These are phyloP conservation scores for Neohortaea acidophila DNA, from an alignment of 495 filamentous ascomycete genomes.

Conservation along the genomic window DNA sequence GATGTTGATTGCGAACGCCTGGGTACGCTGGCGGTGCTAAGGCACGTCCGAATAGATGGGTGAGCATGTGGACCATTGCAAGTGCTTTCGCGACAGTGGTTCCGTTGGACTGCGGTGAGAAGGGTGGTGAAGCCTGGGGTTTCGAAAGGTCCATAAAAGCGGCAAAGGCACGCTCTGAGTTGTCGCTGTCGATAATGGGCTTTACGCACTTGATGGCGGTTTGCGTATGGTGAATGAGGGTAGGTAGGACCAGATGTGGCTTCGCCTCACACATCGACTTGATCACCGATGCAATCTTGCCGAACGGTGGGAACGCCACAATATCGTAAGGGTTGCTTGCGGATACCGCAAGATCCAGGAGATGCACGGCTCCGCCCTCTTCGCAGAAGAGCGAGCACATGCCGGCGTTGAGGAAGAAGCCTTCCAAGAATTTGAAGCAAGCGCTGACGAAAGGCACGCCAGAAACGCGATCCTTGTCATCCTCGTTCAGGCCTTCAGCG, in stretches of 20 bases:
- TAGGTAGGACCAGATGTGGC: slow-evolving; percentile 66
- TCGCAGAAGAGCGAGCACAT: slow-evolving; percentile 64
- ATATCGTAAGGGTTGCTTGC: slow-evolving; percentile 66
- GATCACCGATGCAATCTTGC: slow-evolving; percentile 55
- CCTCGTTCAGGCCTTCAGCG: slow-evolving; percentile 15
- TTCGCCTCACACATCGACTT: slow-evolving; percentile 69
- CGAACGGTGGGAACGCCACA: slow-evolving; percentile 45
- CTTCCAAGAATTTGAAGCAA: slow-evolving; percentile 44
- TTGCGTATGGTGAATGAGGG: slow-evolving; percentile 59
- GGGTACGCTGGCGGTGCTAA: slow-evolving; percentile 36
- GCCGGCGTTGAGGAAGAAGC: slow-evolving; percentile 60
- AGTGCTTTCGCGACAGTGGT: slow-evolving; percentile 64
- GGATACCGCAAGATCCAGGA: slow-evolving; percentile 70
- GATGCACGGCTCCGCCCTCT: slow-evolving; percentile 61
- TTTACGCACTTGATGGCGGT: slow-evolving; percentile 48
- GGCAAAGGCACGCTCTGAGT: slow-evolving; percentile 45
- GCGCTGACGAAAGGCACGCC: slow-evolving; percentile 10
- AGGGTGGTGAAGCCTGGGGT: slow-evolving; percentile 3
- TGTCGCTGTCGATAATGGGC: slow-evolving; percentile 38
- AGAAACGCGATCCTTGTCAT: slow-evolving; percentile 13
- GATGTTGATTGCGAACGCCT: slow-evolving; percentile 4
- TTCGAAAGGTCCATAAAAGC: slow-evolving; percentile 34
- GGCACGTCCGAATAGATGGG: slow-evolving; percentile 54
- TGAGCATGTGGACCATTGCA: slow-evolving; percentile 55
- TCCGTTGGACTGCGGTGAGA: slow-evolving; percentile 31